These are phyloP conservation scores for Starmerella sirachaensis DNA, from an alignment of 805 yeast genomes.

Conservation along the genomic window DNA sequence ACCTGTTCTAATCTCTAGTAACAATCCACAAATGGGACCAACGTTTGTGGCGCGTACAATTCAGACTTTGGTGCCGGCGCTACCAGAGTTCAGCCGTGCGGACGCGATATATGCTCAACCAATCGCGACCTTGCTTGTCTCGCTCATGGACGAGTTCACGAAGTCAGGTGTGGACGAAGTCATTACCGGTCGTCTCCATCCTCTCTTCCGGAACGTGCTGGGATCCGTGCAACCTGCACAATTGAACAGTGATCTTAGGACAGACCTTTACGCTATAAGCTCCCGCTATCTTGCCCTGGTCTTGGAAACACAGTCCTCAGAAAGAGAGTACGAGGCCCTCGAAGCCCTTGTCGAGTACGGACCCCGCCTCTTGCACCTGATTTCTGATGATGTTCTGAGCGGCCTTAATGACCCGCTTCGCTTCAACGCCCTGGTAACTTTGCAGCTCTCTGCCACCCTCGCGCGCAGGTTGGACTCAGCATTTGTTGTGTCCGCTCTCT, in stretches of 20 bases:
- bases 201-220: constrained; percentile 62
- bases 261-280: constrained; percentile 66
- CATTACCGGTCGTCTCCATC: constrained; percentile 33
- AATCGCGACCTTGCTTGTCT: constrained; percentile 61
- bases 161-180: constrained; percentile 26
- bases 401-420: constrained; percentile 62
- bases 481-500: constrained; percentile 48
- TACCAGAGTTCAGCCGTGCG: constrained; percentile 58
- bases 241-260: constrained; percentile 54
- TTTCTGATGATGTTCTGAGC: constrained; percentile 66
- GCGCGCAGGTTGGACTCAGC: constrained; percentile 41
- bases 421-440: constrained; percentile 59
- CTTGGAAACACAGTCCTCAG: constrained; percentile 20
- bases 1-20: constrained; percentile 44
- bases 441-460: constrained; percentile 54
- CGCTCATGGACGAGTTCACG: constrained; percentile 53
- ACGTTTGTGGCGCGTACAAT: constrained; percentile 65
- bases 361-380: constrained; percentile 50
- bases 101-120: constrained; percentile 63
- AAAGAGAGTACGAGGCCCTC: constrained; percentile 35
- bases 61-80: constrained; percentile 62
- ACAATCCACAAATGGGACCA: constrained; percentile 36
- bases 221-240: constrained; percentile 61
- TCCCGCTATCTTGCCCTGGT: constrained; percentile 51
- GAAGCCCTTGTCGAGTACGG: constrained; percentile 44